A percentile compares a stretch with the other conserved stretches of the same genome.
Evolutionary conservation across 768 basidiomycete genomes (phyloP).

Genomic region (Filobasidium floriforme): DNA sequence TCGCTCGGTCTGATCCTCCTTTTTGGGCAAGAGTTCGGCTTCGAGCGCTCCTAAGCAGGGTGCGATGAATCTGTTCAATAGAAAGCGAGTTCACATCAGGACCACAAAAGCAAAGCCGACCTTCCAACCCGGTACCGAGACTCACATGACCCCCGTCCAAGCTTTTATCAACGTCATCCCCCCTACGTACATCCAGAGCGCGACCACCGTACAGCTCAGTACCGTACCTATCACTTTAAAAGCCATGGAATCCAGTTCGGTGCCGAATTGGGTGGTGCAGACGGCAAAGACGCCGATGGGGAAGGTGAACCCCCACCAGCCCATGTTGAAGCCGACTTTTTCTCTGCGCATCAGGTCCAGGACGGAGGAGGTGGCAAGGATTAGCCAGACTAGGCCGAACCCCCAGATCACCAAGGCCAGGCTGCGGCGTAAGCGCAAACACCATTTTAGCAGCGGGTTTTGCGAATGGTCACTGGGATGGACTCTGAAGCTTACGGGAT

Average conservation of each 20-base stretch:
- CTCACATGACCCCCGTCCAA: conserved; percentile 34
- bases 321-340: conserved; percentile 25
- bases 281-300: conserved; percentile 39
- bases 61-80: conserved; percentile 7
- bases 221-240: conserved; percentile 40
- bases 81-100: too few species aligned
- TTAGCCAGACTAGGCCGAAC: conserved; percentile 38
- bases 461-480: too few species aligned
- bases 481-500: conserved; percentile 20
- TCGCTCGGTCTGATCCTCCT: not conserved
- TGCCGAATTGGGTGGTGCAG: conserved; percentile 33
- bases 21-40: not conserved
- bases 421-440: not conserved
- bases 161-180: conserved; percentile 28
- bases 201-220: conserved; percentile 30
- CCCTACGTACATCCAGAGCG: conserved; percentile 38
- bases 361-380: conserved; percentile 31
- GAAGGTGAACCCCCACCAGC: conserved; percentile 38
- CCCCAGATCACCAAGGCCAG: conserved; percentile 41
- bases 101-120: too few species aligned
- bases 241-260: conserved; percentile 34
- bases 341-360: conserved; percentile 22
- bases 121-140: too few species aligned
- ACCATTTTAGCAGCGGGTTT: too few species aligned
- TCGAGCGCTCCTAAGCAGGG: conserved; percentile 10